Conservation (phyloP, 2,329 filamentous ascomycete species). For the Paecilomyces variotii region DNA sequence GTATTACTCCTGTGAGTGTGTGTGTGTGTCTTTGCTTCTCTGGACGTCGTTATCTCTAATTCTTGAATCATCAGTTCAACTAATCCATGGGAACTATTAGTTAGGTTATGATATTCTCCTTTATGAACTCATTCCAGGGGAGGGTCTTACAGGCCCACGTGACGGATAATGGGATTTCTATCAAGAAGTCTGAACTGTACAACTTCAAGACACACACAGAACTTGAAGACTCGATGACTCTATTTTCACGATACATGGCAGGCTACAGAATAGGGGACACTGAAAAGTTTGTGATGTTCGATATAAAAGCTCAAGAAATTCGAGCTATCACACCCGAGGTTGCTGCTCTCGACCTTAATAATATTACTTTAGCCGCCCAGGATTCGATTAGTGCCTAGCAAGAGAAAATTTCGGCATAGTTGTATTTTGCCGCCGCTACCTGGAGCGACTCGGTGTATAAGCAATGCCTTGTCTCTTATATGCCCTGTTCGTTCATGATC, state of each 20-base stretch:
- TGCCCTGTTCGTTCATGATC: neutral
- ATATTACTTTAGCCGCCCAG: too few species aligned
- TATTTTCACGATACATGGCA: neutral
- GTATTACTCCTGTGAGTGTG: neutral
- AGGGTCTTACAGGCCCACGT: neutral
- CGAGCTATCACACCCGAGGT: too few species aligned
- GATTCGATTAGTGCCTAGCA: too few species aligned
- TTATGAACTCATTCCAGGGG: neutral
- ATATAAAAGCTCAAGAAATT: too few species aligned
- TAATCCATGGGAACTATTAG: neutral
- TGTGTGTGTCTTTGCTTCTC: neutral
- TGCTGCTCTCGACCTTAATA: too few species aligned
- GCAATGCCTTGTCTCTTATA: slow-evolving; percentile 1
- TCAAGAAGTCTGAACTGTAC: neutral
- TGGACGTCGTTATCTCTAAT: neutral
- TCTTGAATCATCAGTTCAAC: neutral
- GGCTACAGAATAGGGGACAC: neutral
- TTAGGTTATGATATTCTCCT: neutral
- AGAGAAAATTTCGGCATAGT: too few species aligned
- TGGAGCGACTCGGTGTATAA: too few species aligned
- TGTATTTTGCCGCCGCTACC: too few species aligned
- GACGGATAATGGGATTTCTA: neutral
- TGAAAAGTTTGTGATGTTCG: too few species aligned
- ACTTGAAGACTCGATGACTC: neutral
- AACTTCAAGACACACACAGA: neutral